Evolutionary conservation across 345 rosid species (phyloP), one percentile per base, ranked within the genome.

Genomic region (Iberis pinnata): DNA sequence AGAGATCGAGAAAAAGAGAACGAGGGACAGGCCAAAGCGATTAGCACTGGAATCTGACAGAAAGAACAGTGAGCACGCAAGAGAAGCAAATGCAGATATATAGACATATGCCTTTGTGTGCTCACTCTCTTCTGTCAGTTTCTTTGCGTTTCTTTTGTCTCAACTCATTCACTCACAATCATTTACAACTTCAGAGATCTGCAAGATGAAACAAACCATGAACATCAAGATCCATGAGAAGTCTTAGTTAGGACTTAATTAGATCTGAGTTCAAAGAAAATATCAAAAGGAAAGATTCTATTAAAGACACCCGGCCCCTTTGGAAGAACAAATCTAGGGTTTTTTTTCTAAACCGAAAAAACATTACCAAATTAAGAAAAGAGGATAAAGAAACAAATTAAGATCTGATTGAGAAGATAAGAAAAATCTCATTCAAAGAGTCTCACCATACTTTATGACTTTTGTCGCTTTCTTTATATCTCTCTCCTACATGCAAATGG

Each of bases 121-220:
- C 97, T 85, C 95, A 85, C 97, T 88, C 97, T 88, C 97, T 88
- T 88, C 97, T 88, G 97, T 88, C 97, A 88, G 80, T 70, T 84
- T 80, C 85, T 49, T 63, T 67, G 66, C n/a, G 26, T 59, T 45
- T 20, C 55, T 52, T 37, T 47, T 60, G 56, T 18, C 60, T 2
- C 46, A 41, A 9, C 37, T 32, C 46, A 49, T 39, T 32, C 58
- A 33, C 43, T 19, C 56, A 26, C 53, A 53, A 56, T 17, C 26
- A 15, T 4, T 24, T 17, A 22, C 39, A 54, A 56, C 57, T 48
- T 44, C 35, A 64, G n/a, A 64, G 69, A 64, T 56, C 63, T 64
- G 24, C 50, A 64, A 2, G 50, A 56, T n/a, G 6, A 46, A 64
- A 31, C 37, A 48, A 54, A 22, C n/a, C n/a, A n/a, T n/a, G 27